Percentiles rank a stretch among this genome's conserved stretches.
phyloP scores from a whole-genome alignment of 192 early-diverging fungal species.

The Coemansia sp. region DNA sequence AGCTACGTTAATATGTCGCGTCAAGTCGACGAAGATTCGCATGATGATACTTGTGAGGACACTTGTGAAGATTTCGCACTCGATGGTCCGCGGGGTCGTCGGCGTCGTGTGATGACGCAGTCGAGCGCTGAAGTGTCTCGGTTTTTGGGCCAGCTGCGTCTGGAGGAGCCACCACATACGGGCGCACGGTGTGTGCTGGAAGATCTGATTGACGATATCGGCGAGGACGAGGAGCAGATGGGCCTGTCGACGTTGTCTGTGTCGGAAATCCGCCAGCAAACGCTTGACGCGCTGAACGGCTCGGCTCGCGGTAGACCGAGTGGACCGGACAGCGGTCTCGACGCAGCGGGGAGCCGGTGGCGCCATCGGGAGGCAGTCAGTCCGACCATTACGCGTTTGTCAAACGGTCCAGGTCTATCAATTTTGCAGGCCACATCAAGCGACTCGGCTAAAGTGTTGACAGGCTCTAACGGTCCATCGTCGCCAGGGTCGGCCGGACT shows the following conservation, averaged over 20 bases:
- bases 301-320: neutral
- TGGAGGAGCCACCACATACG: constrained; percentile 6
- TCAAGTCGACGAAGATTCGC: neutral
- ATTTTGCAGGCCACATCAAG: no score
- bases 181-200: constrained; percentile 17
- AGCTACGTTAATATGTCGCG: no score
- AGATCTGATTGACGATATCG: constrained; percentile 39
- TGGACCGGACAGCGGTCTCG: neutral
- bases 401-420: no score
- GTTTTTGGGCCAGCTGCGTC: constrained; percentile 19
- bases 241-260: constrained; percentile 28
- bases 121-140: constrained; percentile 31
- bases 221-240: constrained; percentile 41
- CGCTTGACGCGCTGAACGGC: constrained; percentile 43
- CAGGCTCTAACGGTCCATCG: no score
- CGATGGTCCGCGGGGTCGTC: neutral
- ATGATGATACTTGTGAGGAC: neutral
- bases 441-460: no score
- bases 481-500: no score
- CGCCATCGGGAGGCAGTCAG: no score
- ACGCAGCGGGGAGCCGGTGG: constrained; percentile 8
- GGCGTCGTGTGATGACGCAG: constrained; percentile 41
- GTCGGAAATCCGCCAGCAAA: constrained; percentile 45
- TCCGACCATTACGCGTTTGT: no score
- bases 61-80: neutral